Conservation (phyloP, 225 moss, liverwort and hornwort species). For the Straminergon stramineum region DNA sequence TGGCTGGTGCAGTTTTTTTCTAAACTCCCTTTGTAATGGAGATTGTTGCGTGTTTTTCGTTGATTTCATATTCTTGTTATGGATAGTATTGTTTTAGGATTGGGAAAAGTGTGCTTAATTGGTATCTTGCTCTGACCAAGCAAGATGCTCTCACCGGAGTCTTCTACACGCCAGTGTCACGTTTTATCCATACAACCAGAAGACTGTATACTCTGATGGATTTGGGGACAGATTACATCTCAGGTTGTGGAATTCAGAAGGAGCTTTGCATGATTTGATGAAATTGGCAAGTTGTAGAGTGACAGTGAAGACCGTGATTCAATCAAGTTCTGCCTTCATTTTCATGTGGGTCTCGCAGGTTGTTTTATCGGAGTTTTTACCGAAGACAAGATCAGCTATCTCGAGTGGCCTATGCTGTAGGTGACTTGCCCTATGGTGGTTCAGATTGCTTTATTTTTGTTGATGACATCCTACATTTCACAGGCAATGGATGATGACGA, state of each 20-base stretch:
- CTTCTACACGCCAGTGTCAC: not conserved
- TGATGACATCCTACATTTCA: not conserved
- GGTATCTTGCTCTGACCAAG: not conserved
- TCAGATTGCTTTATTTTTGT: not conserved
- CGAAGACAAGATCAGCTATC: not conserved
- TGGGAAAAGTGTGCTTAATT: too few relatives aligned
- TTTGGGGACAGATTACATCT: not conserved
- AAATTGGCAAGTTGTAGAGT: not conserved
- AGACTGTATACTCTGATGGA: too few relatives aligned
- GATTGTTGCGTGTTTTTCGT: not conserved
- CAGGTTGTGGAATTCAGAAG: not conserved
- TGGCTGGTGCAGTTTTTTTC: not conserved
- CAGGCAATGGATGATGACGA: too few relatives aligned
- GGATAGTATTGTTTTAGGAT: too few relatives aligned
- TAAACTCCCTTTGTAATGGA: too few relatives aligned
- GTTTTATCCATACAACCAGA: not conserved
- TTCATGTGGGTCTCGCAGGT: not conserved
- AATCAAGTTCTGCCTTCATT: not conserved
- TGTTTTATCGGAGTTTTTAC: not conserved
- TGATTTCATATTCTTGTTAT: not conserved
- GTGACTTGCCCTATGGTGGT: not conserved
- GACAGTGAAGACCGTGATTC: not conserved
- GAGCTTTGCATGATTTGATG: not conserved
- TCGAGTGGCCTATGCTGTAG: not conserved
- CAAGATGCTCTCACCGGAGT: not conserved